Evolutionary conservation across 1,284 basidiomycete species (phyloP).

Genomic region (Ustilago cynodontis): DNA sequence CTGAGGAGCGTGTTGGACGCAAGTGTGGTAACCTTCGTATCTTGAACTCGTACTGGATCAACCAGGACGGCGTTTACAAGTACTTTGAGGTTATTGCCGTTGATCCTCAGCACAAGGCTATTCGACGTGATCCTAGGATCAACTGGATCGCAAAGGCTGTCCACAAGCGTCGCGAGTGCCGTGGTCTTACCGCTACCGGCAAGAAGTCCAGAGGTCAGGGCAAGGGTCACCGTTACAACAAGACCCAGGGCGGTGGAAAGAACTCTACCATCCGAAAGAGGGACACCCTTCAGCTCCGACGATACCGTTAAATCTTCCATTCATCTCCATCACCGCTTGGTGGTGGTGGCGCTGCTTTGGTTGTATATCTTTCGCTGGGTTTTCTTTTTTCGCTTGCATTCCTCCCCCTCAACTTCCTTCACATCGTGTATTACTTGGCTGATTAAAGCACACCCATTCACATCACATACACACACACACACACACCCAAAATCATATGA

Average conservation of each 20-base stretch:
- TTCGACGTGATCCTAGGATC: slow-evolving; percentile 92
- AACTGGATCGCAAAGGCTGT: slow-evolving; percentile 99
- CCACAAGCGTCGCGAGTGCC: slow-evolving; percentile 97
- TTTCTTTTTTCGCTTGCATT: slow-evolving; percentile 6
- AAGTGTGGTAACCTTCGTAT: slow-evolving; percentile 97
- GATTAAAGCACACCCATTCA: neutral
- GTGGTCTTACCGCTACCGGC: slow-evolving; percentile 95
- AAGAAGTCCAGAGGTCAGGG: slow-evolving; percentile 79
- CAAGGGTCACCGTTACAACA: slow-evolving; percentile 96
- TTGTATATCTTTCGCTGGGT: neutral
- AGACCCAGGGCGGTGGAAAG: slow-evolving; percentile 78
- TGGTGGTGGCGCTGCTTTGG: neutral
- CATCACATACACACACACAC: too few relatives aligned
- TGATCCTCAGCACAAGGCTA: slow-evolving; percentile 91
- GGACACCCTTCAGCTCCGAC: slow-evolving; percentile 87
- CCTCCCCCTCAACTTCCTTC: neutral
- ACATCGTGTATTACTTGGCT: slow-evolving; percentile 22
- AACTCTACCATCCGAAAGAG: slow-evolving; percentile 94
- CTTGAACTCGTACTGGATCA: slow-evolving; percentile 96
- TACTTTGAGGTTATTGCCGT: slow-evolving; percentile 99
- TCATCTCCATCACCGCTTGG: neutral
- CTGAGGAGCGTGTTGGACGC: slow-evolving; percentile 97
- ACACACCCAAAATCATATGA: slow-evolving; percentile 14
- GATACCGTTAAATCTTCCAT: slow-evolving; percentile 83
- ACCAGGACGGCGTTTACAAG: slow-evolving; percentile 99